Conservation (phyloP, 1,139 yeast genomes). For the Taiozyma sp. region DNA sequence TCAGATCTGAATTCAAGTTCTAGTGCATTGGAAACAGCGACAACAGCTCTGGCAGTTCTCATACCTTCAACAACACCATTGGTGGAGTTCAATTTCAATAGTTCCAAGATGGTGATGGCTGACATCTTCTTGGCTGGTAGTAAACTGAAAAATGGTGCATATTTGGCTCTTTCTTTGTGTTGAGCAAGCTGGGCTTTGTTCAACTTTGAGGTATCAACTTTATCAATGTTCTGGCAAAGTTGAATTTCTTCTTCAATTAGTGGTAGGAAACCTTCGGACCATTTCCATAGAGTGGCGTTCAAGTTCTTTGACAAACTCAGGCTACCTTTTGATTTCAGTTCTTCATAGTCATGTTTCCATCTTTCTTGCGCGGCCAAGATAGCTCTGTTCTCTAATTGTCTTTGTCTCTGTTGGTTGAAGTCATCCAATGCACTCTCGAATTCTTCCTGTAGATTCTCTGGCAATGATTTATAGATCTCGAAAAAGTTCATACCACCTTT, state of each 20-base stretch:
- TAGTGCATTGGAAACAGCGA: constrained; percentile 76
- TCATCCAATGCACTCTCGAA: constrained; percentile 64
- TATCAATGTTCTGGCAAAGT: constrained; percentile 37
- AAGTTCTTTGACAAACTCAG: constrained; percentile 51
- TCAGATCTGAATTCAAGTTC: constrained; percentile 81
- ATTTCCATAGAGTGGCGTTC: constrained; percentile 72
- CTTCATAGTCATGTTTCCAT: constrained; percentile 84
- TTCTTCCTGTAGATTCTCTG: constrained; percentile 42
- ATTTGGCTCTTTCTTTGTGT: constrained; percentile 50
- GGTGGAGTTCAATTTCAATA: constrained; percentile 67
- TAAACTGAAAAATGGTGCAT: constrained; percentile 73
- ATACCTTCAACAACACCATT: constrained; percentile 81
- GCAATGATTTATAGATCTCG: constrained; percentile 49
- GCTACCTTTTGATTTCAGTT: constrained; percentile 58
- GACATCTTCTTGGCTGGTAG: constrained; percentile 78
- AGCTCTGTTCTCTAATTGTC: constrained; percentile 69
- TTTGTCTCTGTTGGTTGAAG: constrained; percentile 71
- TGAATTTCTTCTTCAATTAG: constrained; percentile 57
- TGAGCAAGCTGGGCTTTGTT: constrained; percentile 22
- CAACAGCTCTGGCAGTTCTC: constrained; percentile 78
- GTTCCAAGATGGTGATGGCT: constrained; percentile 77
- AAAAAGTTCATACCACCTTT: constrained; percentile 53
- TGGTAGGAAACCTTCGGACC: constrained; percentile 66
- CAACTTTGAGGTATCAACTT: constrained; percentile 20
- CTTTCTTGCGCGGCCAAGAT: constrained; percentile 80